phyloP scores from a whole-genome alignment of 177 flowering plant genomes.

The Vitis hybrid region DNA sequence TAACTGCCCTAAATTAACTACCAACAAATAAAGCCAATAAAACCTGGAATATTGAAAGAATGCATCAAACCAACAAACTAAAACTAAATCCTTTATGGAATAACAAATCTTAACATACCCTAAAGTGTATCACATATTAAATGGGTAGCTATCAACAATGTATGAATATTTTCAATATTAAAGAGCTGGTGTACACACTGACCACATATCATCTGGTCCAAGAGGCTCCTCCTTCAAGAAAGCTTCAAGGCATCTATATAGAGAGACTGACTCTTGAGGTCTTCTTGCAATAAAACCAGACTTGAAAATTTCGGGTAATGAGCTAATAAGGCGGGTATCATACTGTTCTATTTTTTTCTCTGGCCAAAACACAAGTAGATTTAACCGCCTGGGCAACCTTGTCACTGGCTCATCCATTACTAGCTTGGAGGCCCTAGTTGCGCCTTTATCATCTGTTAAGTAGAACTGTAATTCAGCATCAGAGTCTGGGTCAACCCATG shows the following conservation, averaged over 20 bases:
- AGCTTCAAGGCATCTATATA: constrained; percentile 90
- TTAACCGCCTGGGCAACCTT: constrained; percentile 30
- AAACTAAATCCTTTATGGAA: background rate
- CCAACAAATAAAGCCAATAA: background rate
- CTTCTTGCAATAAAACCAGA: constrained; percentile 53
- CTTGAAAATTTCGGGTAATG: constrained; percentile 75
- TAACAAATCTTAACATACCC: background rate
- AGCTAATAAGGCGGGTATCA: constrained; percentile 48
- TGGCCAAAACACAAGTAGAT: constrained; percentile 73
- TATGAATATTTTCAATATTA: background rate
- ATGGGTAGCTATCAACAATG: background rate
- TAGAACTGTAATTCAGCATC: constrained; percentile 53
- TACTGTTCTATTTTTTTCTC: constrained; percentile 45
- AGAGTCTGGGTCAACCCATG: constrained; percentile 22
- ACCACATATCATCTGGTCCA: constrained; percentile 99
- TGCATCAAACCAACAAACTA: background rate
- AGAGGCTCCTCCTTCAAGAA: constrained; percentile 96
- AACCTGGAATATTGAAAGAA: background rate
- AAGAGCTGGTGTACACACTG: constrained; percentile 23
- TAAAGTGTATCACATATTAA: no score
- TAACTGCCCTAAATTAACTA: background rate
- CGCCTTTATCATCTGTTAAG: constrained; percentile 68
- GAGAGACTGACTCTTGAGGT: constrained; percentile 77
- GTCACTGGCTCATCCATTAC: constrained; percentile 45
- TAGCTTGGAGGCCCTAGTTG: constrained; percentile 38